Base-by-base conservation (phyloP, 1,284 basidiomycete genomes). In the Tylopilus orsonianus region DNA sequence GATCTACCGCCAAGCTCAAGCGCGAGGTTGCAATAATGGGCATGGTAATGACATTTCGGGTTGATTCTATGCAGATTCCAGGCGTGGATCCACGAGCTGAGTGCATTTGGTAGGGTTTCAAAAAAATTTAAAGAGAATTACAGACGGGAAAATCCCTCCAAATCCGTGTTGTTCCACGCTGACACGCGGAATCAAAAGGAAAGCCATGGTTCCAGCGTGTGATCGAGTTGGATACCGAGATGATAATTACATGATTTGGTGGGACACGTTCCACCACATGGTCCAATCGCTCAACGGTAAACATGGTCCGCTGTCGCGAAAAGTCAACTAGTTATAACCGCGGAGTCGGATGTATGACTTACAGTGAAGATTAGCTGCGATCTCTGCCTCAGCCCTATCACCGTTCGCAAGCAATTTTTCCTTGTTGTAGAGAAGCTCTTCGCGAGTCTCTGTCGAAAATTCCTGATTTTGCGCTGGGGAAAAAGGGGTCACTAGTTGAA, bases 351-450 rank as follows among this genome's bases (percentile, higher is more conserved):
- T 51, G 41, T 40, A 18, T 49, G 42, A 72, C 83, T 59, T 64
- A 89, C 88, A 78, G 65, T 93, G 80, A 56, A 97, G 74, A 72
- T 97, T 97, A 48, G 94, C 93, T 48, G 93, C 93, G 65, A 97
- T 92, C 75, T 99, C 96, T 30, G 94, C 90, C 73, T 99, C 96
- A 56, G 93, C 91, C 56, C 90, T 77, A 75, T 99, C 97, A 52
- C 97, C 97, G 66, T 97, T 98, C 35, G 93, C 85, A 49, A 97
- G 78, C 47, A 98, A 80, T 74, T 97, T 94, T 77, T 95, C 93
- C 75, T 99, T 99, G 81, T 99, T 99, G 77, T 99, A 99, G 42
- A 99, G 77, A 49, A 99, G 81, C 72, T 99, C 97, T 71, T 99
- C 97, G 53, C 97, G 89, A 9, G 93, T 98, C 75, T 99, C 97